These are phyloP conservation scores for Boletus smithii DNA, from an alignment of 1,284 basidiomycete genomes.

Conservation along the genomic window DNA sequence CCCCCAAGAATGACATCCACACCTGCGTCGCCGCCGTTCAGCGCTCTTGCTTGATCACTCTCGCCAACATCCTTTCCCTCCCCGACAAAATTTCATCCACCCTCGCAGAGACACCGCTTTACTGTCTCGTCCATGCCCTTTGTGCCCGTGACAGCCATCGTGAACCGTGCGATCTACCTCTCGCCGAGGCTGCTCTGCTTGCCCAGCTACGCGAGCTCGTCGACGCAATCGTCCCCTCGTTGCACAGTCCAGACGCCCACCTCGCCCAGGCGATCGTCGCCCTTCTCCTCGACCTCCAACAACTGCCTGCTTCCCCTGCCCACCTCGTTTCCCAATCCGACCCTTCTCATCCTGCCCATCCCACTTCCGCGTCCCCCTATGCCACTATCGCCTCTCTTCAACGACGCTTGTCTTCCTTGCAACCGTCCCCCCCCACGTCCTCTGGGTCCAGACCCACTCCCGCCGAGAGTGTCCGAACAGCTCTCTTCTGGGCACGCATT, in stretches of 20 bases:
- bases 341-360: background rate
- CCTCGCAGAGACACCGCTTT: conserved; percentile 45
- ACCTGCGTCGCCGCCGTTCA: conserved; percentile 58
- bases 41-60: conserved; percentile 66
- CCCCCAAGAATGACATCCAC: no score
- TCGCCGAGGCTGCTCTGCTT: conserved; percentile 53
- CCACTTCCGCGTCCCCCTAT: conserved; percentile 15
- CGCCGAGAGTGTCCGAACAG: conserved; percentile 55
- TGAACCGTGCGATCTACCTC: conserved; percentile 38
- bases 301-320: conserved; percentile 43
- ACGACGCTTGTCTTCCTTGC: conserved; percentile 66
- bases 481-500: conserved; percentile 70
- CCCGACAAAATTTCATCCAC: background rate
- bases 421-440: conserved; percentile 33
- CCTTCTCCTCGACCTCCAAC: conserved; percentile 63
- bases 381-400: conserved; percentile 61
- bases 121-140: conserved; percentile 63
- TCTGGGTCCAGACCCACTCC: conserved; percentile 39
- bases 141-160: no score
- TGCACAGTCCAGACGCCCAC: conserved; percentile 49
- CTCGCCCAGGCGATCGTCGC: conserved; percentile 64
- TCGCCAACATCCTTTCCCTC: conserved; percentile 63
- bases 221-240: conserved; percentile 42
- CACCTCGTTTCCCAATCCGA: conserved; percentile 4
- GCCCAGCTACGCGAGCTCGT: conserved; percentile 58